Base-by-base conservation (phyloP, 148 eudicot species). In the Hydrangea macrophylla region DNA sequence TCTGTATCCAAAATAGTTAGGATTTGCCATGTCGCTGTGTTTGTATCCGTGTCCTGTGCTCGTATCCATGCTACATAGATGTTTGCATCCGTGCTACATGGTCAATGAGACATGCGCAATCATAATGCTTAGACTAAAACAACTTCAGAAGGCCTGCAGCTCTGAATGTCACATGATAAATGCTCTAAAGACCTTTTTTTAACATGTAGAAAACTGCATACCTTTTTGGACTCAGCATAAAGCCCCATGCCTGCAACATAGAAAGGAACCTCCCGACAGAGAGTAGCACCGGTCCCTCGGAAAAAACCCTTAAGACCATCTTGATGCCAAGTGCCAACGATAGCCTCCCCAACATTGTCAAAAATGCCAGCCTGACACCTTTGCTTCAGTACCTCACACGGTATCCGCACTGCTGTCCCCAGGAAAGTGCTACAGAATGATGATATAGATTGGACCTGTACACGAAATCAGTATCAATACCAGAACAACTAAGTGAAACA, bases 191-290 rank as follows among this genome's bases (percentile, higher is more conserved):
- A 48, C 0, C 15, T 18, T 15, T 2, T 48, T 5, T 48, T 48
- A 15, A 48, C n/a, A 48, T 48, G 23, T 17, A 17, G 53, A 45
- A 53, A 42, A 65, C n/a, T 65, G 13, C 13, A 36, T 81, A 92
- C 98, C 94, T 92, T 92, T 76, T 92, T 92, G 64, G 96, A 86
- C 76, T 92, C 98, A 9, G 90, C 94, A 80, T 90, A 92, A 23
- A 92, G 84, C 72, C 94, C 98, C 92, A 83, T 90, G 76, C 98
- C 98, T 33, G 90, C 95, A 30, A 93, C 98, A 79, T 93, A 93
- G 71, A 93, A 82, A 24, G 98, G 98, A 73, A 93, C 89, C 82
- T 93, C 98, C 40, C 98, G 89, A 73, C 86, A 89, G 33, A 92
- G 89, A 62, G 96, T 92, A 20, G 88, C 98, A 74, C 96, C 96